Evolutionary conservation across 805 yeast species (phyloP).

Genomic region (Lachancea quebecensis): DNA sequence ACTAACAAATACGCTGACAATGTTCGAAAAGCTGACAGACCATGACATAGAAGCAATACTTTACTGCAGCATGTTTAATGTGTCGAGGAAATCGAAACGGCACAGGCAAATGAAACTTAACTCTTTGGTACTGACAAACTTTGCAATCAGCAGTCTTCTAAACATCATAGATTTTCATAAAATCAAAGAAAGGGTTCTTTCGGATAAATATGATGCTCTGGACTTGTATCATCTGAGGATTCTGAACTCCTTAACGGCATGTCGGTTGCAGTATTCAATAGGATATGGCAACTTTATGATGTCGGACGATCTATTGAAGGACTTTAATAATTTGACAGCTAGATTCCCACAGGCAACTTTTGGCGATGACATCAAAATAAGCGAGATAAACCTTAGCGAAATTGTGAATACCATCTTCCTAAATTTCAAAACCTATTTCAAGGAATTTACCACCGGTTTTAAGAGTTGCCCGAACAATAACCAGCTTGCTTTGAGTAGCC

Average conservation of each 20-base stretch:
- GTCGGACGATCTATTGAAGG: constrained; percentile 25
- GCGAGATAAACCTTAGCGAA: constrained; percentile 41
- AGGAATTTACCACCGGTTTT: constrained; percentile 7
- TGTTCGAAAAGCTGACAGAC: constrained; percentile 47
- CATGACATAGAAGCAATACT: constrained; percentile 56
- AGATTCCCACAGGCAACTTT: constrained; percentile 44
- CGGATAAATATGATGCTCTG: constrained; percentile 26
- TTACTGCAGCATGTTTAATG: constrained; percentile 47
- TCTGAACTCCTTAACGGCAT: constrained; percentile 44
- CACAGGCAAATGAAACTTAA: constrained; percentile 44
- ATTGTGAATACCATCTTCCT: constrained; percentile 25
- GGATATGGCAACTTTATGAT: constrained; percentile 37
- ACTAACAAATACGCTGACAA: constrained; percentile 41
- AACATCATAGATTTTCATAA: constrained; percentile 40
- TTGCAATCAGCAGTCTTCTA: constrained; percentile 45
- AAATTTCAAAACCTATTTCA: constrained; percentile 24
- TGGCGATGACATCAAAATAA: constrained; percentile 49
- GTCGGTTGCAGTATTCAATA: constrained; percentile 45
- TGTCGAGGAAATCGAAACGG: constrained; percentile 44
- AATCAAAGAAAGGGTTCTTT: constrained; percentile 34
- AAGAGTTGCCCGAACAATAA: neutral
- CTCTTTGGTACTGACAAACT: constrained; percentile 45
- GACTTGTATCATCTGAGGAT: constrained; percentile 51
- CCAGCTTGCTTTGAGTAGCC: no score
- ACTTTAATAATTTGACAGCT: constrained; percentile 38